Percentiles rank a stretch among this genome's conserved stretches.
Conservation (phyloP, 2,329 filamentous ascomycete species). For the Fusarium circinatum region DNA sequence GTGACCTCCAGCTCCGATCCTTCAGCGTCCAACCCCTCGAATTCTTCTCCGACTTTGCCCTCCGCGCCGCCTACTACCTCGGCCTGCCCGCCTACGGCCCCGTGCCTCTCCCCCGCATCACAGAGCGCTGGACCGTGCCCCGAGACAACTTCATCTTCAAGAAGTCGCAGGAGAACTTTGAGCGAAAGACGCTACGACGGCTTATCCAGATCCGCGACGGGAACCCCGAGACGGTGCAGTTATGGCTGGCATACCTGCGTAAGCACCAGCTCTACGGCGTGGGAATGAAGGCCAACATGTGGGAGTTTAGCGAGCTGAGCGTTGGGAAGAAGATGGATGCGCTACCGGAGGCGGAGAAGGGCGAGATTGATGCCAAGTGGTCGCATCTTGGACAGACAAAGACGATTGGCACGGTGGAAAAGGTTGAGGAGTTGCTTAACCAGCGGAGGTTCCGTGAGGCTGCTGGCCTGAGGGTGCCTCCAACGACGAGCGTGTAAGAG, state of each 20-base stretch:
- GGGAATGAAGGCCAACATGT: constrained; percentile 98
- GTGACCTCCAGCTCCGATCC: constrained; percentile 92
- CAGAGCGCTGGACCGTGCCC: constrained; percentile 94
- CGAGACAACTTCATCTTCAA: constrained; percentile 92
- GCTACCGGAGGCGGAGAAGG: constrained; percentile 33
- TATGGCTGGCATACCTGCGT: constrained; percentile 91
- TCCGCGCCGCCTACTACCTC: constrained; percentile 94
- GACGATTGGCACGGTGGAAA: constrained; percentile 61
- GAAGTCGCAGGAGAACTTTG: constrained; percentile 98
- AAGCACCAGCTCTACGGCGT: constrained; percentile 96
- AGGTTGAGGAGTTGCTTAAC: constrained; percentile 67
- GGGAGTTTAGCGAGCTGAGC: constrained; percentile 83
- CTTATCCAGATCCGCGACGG: constrained; percentile 95
- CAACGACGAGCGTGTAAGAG: constrained; percentile 34
- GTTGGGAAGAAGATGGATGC: constrained; percentile 41
- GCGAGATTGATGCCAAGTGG: constrained; percentile 63
- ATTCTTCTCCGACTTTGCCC: constrained; percentile 93
- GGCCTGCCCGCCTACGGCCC: constrained; percentile 87
- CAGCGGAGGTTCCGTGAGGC: constrained; percentile 59
- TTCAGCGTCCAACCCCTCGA: constrained; percentile 91
- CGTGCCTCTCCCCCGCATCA: constrained; percentile 84
- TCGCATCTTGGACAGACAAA: constrained; percentile 64
- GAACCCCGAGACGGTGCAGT: constrained; percentile 84
- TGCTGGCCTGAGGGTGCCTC: constrained; percentile 43
- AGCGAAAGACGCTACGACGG: constrained; percentile 85